Base-by-base conservation (phyloP, 495 filamentous ascomycete genomes). In the Talaromyces trachyspermus region DNA sequence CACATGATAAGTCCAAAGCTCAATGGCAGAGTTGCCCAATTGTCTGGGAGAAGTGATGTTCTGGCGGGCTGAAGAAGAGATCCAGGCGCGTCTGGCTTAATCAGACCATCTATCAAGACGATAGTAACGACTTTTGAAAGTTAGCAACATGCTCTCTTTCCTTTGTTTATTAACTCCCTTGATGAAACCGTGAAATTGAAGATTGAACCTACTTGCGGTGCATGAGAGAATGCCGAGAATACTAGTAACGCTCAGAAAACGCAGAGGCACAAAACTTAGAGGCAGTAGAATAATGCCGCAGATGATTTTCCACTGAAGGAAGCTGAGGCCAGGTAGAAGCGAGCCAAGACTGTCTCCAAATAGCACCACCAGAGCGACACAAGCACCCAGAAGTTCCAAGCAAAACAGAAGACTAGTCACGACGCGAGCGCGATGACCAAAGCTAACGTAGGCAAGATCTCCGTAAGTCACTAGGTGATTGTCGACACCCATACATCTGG, bases 1-100 rank as follows among this genome's bases (percentile, higher is more conserved):
- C 75, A 87, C 89, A 96, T 96, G 22, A 97, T 74, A 9, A 98
- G 72, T n/a, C 92, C 92, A 56, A 97, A 89, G 24, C 87, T 87
- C 15, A 96, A 69, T n/a, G 92, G 92, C 15, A 98, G 53, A 1
- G 89, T 94, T 35, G 79, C 71, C 92, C 92, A 98, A 56, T 89
- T 85, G 12, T 75, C 65, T 2, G 92, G 92, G 49, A 95, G 84
- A 32, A 91, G 63, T 38, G 59, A 64, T 1, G 88, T 94, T 29
- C 62, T 66, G 26, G 89, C 87, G n/a, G 92, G 92, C 45, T 92
- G 74, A 25, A 80, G 72, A 6, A 98, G 77, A 4, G 89, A 95
- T 10, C 92, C 92, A 2, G 92, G 92, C 3, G 75, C 55, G 52
- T 85, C 68, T 1, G 80, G 74, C 59, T 96, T 97, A 44, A 92